Conservation (phyloP, 2,329 filamentous ascomycete genomes). For the Alternaria tenuissima region DNA sequence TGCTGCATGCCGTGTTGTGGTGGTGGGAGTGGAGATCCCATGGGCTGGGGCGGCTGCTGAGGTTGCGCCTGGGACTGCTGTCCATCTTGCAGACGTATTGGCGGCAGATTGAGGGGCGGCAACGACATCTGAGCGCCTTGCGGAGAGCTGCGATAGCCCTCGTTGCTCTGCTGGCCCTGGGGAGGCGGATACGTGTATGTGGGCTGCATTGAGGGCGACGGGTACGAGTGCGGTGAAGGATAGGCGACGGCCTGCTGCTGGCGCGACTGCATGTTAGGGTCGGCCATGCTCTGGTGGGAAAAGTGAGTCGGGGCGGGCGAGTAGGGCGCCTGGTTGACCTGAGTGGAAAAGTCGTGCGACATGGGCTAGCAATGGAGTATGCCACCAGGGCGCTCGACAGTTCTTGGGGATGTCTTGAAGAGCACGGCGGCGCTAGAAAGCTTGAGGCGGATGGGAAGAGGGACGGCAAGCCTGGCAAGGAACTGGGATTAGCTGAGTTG, state of each 20-base stretch:
- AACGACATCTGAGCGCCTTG: conserved; percentile 55
- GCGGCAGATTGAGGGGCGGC: conserved; percentile 59
- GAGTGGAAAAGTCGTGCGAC: conserved; percentile 44
- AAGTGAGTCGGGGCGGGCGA: conserved; percentile 45
- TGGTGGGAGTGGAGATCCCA: conserved; percentile 63
- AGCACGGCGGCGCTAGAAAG: conserved; percentile 25
- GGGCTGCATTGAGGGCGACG: conserved; percentile 59
- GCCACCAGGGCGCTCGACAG: conserved; percentile 35
- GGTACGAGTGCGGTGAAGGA: conserved; percentile 60
- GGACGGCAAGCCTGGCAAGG: conserved; percentile 18
- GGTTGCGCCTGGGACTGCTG: conserved; percentile 48
- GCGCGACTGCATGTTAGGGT: conserved; percentile 43
- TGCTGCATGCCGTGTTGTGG: conserved; percentile 60
- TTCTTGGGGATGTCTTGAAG: conserved; percentile 20
- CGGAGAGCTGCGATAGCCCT: conserved; percentile 58
- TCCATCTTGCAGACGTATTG: conserved; percentile 60
- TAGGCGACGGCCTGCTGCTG: conserved; percentile 46
- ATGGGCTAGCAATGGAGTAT: conserved; percentile 42
- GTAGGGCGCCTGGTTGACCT: conserved; percentile 38
- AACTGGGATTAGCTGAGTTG: conserved; percentile 34
- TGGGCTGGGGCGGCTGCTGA: conserved; percentile 50
- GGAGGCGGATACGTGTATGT: conserved; percentile 60
- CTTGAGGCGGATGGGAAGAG: conserved; percentile 21
- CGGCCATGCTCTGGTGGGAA: conserved; percentile 45
- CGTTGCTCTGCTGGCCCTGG: conserved; percentile 47